These are phyloP conservation scores for Vigna trinervia DNA, from an alignment of 306 rosid species.

Conservation along the genomic window DNA sequence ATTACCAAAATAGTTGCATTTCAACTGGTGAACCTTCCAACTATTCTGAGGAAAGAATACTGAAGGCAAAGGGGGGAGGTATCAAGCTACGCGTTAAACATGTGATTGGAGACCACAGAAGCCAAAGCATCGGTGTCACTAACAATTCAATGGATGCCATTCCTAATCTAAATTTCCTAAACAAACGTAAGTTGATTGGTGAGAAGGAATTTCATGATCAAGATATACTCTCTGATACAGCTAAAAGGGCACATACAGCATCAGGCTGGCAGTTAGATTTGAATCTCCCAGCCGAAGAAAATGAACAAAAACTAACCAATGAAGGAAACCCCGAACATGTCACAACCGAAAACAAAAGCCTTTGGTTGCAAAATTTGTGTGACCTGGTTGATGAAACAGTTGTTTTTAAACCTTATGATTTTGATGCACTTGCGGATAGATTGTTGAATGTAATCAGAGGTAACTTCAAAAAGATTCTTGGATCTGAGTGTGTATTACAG, in stretches of 20 bases:
- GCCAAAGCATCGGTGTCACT: conserved; percentile 50
- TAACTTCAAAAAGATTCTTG: conserved; percentile 60
- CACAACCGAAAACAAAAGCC: conserved; percentile 54
- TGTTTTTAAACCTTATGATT: conserved; percentile 73
- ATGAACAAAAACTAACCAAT: conserved; percentile 47
- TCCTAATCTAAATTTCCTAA: conserved; percentile 54
- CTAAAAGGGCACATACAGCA: conserved; percentile 70
- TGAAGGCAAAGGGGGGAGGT: conserved; percentile 55
- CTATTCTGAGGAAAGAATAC: conserved; percentile 72
- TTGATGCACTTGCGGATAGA: conserved; percentile 68
- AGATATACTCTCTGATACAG: conserved; percentile 53
- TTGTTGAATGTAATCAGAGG: conserved; percentile 54
- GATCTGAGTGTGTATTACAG: conserved; percentile 56
- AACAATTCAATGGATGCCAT: conserved; percentile 45
- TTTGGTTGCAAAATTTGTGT: conserved; percentile 74
- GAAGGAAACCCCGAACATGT: conserved; percentile 52
- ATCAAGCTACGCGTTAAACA: conserved; percentile 64
- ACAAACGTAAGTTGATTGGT: conserved; percentile 74
- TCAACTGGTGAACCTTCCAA: conserved; percentile 50
- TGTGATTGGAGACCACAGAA: conserved; percentile 45
- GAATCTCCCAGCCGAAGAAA: conserved; percentile 88
- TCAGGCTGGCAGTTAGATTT: conserved; percentile 71
- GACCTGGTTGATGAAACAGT: conserved; percentile 67
- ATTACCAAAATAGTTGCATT: conserved; percentile 34
- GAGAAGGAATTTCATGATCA: conserved; percentile 53